These are phyloP conservation scores for Daldinia childiae DNA, from an alignment of 495 filamentous ascomycete genomes.

Conservation along the genomic window DNA sequence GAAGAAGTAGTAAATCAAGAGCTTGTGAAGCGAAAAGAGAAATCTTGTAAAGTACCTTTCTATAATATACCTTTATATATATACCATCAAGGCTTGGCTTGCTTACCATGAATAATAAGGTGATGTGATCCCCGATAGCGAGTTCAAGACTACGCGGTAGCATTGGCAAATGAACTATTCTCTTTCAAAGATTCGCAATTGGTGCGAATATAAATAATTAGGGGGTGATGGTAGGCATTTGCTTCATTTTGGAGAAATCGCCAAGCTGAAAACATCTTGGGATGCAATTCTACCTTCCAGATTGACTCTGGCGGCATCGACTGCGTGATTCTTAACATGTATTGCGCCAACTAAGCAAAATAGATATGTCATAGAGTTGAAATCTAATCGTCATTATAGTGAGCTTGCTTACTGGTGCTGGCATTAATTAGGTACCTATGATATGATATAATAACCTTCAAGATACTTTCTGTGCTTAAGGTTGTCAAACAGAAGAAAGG, in stretches of 20 bases:
- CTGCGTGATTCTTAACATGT: slow-evolving; percentile 21
- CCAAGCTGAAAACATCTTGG: slow-evolving; percentile 23
- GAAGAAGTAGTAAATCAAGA: not conserved
- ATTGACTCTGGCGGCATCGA: slow-evolving; percentile 19
- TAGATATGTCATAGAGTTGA: not conserved
- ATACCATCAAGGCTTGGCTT: not conserved
- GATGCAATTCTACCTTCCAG: slow-evolving; percentile 23
- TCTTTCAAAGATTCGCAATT: not conserved
- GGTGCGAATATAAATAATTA: not conserved
- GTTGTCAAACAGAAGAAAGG: too few relatives aligned
- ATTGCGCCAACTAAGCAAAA: slow-evolving; percentile 12
- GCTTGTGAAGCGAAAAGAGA: not conserved
- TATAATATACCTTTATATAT: too few relatives aligned
- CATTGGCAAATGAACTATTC: not conserved
- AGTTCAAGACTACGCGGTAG: not conserved
- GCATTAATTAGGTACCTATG: too few relatives aligned
- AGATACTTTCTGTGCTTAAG: too few relatives aligned
- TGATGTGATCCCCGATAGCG: not conserved
- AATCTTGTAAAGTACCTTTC: not conserved
- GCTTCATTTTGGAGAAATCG: slow-evolving; percentile 3
- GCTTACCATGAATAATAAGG: not conserved
- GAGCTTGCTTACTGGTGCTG: too few relatives aligned
- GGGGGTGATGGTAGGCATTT: not conserved
- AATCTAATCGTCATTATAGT: not conserved
- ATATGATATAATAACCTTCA: too few relatives aligned